phyloP scores from a whole-genome alignment of 2,329 filamentous ascomycete genomes.

The Arthrobotrys sinensis region DNA sequence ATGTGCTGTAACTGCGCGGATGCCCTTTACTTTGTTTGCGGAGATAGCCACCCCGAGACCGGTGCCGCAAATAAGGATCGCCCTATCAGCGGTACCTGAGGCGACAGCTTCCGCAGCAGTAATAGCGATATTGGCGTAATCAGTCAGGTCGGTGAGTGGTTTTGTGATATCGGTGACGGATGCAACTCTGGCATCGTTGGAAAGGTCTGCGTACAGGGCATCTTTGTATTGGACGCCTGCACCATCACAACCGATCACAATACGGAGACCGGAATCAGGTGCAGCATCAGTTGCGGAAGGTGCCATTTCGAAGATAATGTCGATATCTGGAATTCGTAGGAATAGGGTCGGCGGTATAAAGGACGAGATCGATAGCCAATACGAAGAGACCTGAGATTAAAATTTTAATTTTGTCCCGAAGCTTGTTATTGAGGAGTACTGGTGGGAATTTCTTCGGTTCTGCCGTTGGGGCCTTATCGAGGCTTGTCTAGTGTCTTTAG shows the following conservation, averaged over 20 bases:
- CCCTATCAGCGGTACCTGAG: conserved; percentile 79
- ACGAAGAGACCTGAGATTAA: too few relatives aligned
- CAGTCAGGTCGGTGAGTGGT: conserved; percentile 65
- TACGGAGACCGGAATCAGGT: conserved; percentile 27
- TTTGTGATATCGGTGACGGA: conserved; percentile 54
- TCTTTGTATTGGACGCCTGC: conserved; percentile 60
- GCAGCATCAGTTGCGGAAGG: conserved; percentile 30
- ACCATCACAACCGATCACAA: conserved; percentile 55
- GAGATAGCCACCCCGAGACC: conserved; percentile 88
- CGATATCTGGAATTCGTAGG: too few relatives aligned
- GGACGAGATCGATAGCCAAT: too few relatives aligned
- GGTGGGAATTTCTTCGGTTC: too few relatives aligned
- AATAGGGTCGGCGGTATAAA: too few relatives aligned
- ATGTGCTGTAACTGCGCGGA: conserved; percentile 90
- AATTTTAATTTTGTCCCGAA: too few relatives aligned
- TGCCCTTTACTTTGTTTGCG: conserved; percentile 89
- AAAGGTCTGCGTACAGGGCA: conserved; percentile 45
- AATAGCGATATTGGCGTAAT: conserved; percentile 48
- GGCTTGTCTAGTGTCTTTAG: too few relatives aligned
- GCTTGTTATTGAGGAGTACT: too few relatives aligned
- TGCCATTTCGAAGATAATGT: conserved; percentile 36
- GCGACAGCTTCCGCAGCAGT: conserved; percentile 71
- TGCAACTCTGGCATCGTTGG: conserved; percentile 30
- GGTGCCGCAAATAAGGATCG: conserved; percentile 86
- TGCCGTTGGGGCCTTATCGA: too few relatives aligned